Evolutionary conservation across 83 land plant species (phyloP).

Genomic region (Picea abies): DNA sequence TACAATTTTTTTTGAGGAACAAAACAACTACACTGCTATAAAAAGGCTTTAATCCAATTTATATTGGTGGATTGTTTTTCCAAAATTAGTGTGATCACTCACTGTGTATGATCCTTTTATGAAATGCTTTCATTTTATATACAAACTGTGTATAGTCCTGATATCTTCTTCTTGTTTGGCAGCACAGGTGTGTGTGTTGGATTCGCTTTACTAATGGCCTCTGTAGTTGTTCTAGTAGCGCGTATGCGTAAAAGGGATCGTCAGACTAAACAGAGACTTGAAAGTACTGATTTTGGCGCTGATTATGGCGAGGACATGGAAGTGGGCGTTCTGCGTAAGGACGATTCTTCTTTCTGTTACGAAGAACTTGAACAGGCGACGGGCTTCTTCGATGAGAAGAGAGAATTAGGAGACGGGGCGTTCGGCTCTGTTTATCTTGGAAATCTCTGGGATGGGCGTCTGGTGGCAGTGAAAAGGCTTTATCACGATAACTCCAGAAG

Average conservation of each 20-base stretch:
- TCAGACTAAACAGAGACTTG: neutral
- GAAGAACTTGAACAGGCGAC: slow-evolving; percentile 44
- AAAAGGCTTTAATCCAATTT: too few relatives aligned
- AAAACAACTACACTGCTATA: too few relatives aligned
- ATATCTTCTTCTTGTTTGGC: neutral
- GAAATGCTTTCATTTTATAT: neutral
- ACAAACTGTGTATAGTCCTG: neutral
- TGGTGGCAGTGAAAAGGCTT: slow-evolving; percentile 37
- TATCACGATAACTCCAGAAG: slow-evolving; percentile 21
- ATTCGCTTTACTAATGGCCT: neutral
- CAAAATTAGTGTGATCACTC: neutral
- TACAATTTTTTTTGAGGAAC: too few relatives aligned
- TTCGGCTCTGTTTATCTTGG: slow-evolving; percentile 51
- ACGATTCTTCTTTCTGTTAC: slow-evolving; percentile 21
- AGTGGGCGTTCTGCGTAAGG: neutral
- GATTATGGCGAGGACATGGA: neutral
- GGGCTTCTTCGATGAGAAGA: slow-evolving; percentile 19
- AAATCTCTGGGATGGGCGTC: slow-evolving; percentile 27
- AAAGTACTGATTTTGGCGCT: neutral
- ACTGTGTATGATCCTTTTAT: neutral
- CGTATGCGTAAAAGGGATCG: neutral
- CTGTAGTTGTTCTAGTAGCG: neutral
- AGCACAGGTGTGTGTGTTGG: slow-evolving; percentile 2
- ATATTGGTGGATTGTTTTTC: neutral
- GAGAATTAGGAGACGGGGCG: slow-evolving; percentile 38